phyloP scores from a whole-genome alignment of 768 basidiomycete species.

The Cubamyces lactineus region DNA sequence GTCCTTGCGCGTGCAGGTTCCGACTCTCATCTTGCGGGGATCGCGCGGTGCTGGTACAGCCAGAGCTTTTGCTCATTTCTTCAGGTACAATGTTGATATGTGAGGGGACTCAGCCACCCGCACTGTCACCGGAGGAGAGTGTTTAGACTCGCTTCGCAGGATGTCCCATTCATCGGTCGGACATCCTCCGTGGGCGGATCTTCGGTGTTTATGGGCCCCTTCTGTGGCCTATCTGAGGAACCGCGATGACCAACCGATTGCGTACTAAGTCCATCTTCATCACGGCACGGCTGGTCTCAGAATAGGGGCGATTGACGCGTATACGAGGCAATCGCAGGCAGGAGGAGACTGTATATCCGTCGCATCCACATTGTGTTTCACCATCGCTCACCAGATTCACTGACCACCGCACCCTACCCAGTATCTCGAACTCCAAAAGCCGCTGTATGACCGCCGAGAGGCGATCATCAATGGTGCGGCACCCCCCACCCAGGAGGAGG shows the following conservation, averaged over 20 bases:
- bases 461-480: constrained; percentile 81
- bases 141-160: not conserved
- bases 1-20: not conserved
- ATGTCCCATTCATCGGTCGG: not conserved
- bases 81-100: not conserved
- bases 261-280: not conserved
- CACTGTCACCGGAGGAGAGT: not conserved
- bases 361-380: not conserved
- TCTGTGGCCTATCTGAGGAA: not conserved
- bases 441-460: constrained; percentile 84
- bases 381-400: not conserved
- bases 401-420: constrained; percentile 34
- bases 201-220: not conserved
- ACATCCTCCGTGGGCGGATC: not conserved
- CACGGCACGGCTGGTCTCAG: too few species aligned
- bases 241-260: not conserved
- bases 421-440: constrained; percentile 79
- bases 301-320: too few species aligned
- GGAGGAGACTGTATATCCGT: too few species aligned
- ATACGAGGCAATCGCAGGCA: too few species aligned
- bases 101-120: not conserved
- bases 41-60: not conserved
- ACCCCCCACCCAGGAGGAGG: constrained; percentile 77
- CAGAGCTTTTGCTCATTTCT: not conserved
- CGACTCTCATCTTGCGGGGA: not conserved